Conservation (phyloP, 176 grass and related monocot genomes). For the Carex littledalei region DNA sequence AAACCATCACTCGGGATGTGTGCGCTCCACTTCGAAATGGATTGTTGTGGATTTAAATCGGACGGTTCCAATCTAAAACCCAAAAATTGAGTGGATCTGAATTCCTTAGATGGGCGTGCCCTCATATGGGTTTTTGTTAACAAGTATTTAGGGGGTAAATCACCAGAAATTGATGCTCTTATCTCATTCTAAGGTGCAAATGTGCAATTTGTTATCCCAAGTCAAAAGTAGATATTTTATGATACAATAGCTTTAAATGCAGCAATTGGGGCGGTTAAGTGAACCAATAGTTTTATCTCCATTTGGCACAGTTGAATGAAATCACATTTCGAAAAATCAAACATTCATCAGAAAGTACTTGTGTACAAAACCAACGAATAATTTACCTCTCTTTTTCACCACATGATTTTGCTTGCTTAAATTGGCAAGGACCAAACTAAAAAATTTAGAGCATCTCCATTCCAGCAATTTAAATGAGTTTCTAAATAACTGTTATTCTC, state of each 20-base stretch:
- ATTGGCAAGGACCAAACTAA: no score
- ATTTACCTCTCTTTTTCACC: background rate
- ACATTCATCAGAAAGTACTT: background rate
- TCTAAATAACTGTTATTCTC: no score
- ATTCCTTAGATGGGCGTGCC: background rate
- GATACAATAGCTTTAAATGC: background rate
- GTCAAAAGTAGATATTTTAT: background rate
- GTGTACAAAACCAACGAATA: background rate
- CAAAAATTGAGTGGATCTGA: no score
- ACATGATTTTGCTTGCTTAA: background rate
- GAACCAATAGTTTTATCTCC: background rate
- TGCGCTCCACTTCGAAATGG: no score
- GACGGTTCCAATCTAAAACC: no score
- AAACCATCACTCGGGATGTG: no score
- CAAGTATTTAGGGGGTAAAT: background rate
- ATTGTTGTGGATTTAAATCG: no score
- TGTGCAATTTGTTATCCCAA: background rate
- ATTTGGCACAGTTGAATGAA: background rate
- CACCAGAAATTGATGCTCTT: background rate
- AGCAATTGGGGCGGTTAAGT: background rate
- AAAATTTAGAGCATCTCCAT: no score
- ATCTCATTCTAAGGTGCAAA: background rate
- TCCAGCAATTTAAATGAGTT: no score
- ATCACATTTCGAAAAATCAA: background rate
- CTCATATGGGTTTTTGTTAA: background rate